Evolutionary conservation across 2,329 filamentous ascomycete genomes (phyloP).

Genomic region (Cadophora sp.): DNA sequence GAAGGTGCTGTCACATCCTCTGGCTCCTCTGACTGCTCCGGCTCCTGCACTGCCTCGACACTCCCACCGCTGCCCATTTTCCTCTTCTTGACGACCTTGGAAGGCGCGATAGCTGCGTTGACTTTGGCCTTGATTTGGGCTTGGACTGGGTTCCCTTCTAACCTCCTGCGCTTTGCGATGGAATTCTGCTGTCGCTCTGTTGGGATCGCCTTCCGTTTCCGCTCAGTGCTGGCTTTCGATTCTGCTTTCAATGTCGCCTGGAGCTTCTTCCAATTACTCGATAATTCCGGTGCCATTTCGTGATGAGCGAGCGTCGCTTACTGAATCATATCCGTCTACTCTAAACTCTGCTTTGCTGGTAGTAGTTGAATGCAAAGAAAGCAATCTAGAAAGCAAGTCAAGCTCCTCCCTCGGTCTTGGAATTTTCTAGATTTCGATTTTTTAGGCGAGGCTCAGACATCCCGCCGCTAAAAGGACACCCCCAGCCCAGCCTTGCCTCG

Average conservation of each 20-base stretch:
- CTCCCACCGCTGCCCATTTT: slow-evolving; percentile 66
- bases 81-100: slow-evolving; percentile 24
- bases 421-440: slow-evolving; percentile 21
- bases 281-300: slow-evolving; percentile 52
- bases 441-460: slow-evolving; percentile 28
- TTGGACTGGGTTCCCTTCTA: slow-evolving; percentile 35
- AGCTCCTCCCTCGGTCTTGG: background rate
- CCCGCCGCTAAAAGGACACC: slow-evolving; percentile 21
- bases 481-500: slow-evolving; percentile 28
- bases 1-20: slow-evolving; percentile 51
- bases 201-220: slow-evolving; percentile 45
- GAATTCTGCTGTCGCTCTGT: slow-evolving; percentile 42
- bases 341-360: background rate
- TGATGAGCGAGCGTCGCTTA: slow-evolving; percentile 22
- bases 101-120: slow-evolving; percentile 15
- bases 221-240: slow-evolving; percentile 43
- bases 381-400: background rate
- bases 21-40: slow-evolving; percentile 39
- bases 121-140: slow-evolving; percentile 17
- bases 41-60: slow-evolving; percentile 47
- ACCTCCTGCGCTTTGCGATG: slow-evolving; percentile 45
- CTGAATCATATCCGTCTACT: slow-evolving; percentile 20
- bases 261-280: slow-evolving; percentile 81
- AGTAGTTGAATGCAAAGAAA: background rate
- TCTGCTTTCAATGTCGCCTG: slow-evolving; percentile 64